phyloP scores from a whole-genome alignment of 495 filamentous ascomycete species.

The Aspergillus incahuasiensis region DNA sequence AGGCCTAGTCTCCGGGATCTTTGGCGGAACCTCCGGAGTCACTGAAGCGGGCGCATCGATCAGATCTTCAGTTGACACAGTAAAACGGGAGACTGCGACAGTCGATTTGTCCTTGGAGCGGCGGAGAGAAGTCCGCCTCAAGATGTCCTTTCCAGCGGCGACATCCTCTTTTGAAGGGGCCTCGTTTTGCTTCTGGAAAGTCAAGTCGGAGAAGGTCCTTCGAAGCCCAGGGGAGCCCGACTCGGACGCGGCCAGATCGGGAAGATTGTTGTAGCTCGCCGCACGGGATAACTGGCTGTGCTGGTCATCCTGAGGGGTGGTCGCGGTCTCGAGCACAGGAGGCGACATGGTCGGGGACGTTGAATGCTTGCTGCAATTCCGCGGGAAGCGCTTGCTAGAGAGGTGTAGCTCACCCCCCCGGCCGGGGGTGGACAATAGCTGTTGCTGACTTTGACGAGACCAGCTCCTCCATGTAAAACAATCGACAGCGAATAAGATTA shows the following conservation, averaged over 20 bases:
- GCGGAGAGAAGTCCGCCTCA: conserved; percentile 41
- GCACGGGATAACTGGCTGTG: conserved; percentile 30
- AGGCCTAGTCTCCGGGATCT: conserved; percentile 30
- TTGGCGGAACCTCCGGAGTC: conserved; percentile 15
- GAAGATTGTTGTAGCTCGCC: conserved; percentile 43
- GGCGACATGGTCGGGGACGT: conserved; percentile 33
- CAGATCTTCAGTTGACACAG: conserved; percentile 35
- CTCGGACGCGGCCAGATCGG: conserved; percentile 22
- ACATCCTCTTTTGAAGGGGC: conserved; percentile 43
- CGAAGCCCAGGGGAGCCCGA: conserved; percentile 28
- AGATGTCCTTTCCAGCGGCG: conserved; percentile 42
- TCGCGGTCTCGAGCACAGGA: conserved; percentile 23
- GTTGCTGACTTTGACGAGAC: conserved; percentile 32
- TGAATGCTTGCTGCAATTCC: conserved; percentile 14
- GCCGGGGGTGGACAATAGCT: conserved; percentile 19
- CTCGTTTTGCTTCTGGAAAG: conserved; percentile 28
- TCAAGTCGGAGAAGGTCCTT: conserved; percentile 43
- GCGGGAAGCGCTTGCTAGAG: conserved; percentile 13
- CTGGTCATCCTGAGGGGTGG: conserved; percentile 25
- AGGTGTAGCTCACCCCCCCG: conserved; percentile 29
- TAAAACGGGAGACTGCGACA: conserved; percentile 36
- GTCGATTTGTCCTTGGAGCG: conserved; percentile 35
- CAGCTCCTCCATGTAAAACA: conserved; percentile 41
- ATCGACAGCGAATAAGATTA: conserved; percentile 20
- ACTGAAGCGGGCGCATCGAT: conserved; percentile 21